phyloP scores from a whole-genome alignment of 192 early-diverging fungal species.

The Backusella westeae region DNA sequence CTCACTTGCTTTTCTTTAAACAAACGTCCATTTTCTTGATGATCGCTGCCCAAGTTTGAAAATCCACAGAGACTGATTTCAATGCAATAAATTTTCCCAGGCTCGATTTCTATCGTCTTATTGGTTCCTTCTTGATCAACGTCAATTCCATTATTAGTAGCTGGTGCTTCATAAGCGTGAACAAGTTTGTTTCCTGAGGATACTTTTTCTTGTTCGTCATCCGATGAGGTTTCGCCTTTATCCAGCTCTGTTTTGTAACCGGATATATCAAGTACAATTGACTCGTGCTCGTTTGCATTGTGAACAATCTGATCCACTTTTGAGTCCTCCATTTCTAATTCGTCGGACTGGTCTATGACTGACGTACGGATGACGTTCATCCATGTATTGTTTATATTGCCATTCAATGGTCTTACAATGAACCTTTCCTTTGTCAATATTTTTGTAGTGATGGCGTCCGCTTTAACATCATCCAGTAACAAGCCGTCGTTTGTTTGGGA shows the following conservation, averaged over 20 bases:
- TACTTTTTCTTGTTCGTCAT: conserved; percentile 10
- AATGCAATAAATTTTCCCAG: conserved; percentile 42
- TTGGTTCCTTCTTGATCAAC: background rate
- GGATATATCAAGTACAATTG: conserved; percentile 49
- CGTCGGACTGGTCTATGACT: background rate
- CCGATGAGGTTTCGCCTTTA: background rate
- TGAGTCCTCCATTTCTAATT: background rate
- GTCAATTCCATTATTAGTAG: background rate
- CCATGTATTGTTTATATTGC: conserved; percentile 18
- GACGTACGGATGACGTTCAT: conserved; percentile 27
- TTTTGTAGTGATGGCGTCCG: conserved; percentile 28
- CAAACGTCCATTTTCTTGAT: conserved; percentile 35
- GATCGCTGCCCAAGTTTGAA: conserved; percentile 41
- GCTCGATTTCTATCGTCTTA: conserved; percentile 3
- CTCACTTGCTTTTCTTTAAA: conserved; percentile 52
- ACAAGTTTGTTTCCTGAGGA: background rate
- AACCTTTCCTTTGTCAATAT: conserved; percentile 33
- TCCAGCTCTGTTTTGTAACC: conserved; percentile 46
- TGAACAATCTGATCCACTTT: conserved; percentile 18
- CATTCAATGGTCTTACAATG: conserved; percentile 28
- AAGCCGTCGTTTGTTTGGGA: conserved; percentile 25
- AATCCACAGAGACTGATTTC: conserved; percentile 59
- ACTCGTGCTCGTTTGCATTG: conserved; percentile 39
- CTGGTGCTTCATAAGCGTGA: background rate
- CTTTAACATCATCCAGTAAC: conserved; percentile 19